phyloP scores from a whole-genome alignment of 192 early-diverging fungal species.

The Dissophora globulifera region DNA sequence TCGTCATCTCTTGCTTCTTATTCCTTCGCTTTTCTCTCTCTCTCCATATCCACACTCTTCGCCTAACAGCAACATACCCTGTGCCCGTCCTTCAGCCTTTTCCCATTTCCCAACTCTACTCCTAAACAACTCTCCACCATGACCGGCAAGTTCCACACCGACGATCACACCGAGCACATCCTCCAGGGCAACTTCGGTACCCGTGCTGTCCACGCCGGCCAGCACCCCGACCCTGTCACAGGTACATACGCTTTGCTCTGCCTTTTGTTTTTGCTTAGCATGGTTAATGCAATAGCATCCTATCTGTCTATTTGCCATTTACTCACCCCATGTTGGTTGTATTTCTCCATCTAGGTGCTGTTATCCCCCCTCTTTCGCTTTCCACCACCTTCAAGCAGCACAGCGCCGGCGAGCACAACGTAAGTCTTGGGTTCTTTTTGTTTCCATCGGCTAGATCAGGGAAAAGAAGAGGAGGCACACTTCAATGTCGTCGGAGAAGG shows the following conservation, averaged over 20 bases:
- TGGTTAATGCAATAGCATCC: too few species aligned
- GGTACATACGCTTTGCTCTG: too few species aligned
- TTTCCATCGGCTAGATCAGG: background rate
- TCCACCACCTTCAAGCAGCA: constrained; percentile 97
- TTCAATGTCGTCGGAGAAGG: background rate
- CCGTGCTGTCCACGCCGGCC: constrained; percentile 93
- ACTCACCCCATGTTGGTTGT: constrained; percentile 59
- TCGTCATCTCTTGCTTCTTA: background rate
- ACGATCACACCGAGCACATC: constrained; percentile 50
- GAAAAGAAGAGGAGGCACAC: background rate
- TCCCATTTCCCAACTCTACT: too few species aligned
- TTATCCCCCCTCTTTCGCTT: constrained; percentile 94
- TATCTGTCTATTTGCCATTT: too few species aligned
- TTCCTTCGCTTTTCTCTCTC: constrained; percentile 1
- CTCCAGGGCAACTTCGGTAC: constrained; percentile 78
- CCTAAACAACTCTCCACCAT: constrained; percentile 33
- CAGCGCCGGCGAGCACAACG: constrained; percentile 89
- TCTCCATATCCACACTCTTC: background rate
- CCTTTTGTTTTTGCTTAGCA: too few species aligned
- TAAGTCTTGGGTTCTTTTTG: constrained; percentile 34
- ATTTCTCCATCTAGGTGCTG: constrained; percentile 64
- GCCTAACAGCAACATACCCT: too few species aligned
- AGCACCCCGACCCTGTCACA: constrained; percentile 88
- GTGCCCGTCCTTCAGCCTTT: too few species aligned
- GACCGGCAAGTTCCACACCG: constrained; percentile 43